These are phyloP conservation scores for Phalaenopsis hybrid DNA, from an alignment of 116 monocot species.

Conservation along the genomic window DNA sequence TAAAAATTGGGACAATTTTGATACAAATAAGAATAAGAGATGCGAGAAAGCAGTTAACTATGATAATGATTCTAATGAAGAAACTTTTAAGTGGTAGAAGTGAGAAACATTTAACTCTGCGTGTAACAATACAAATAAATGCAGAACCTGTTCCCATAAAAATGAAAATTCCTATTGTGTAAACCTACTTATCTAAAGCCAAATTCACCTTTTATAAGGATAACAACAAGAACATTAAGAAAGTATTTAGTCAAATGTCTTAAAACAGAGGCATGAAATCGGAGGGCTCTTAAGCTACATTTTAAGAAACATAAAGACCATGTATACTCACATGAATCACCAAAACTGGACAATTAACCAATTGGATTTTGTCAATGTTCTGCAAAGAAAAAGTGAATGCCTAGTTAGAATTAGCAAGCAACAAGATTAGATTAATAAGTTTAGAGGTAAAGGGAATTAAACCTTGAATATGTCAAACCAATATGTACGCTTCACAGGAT, in stretches of 20 bases:
- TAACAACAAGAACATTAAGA: neutral
- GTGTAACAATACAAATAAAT: neutral
- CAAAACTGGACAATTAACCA: conserved; percentile 48
- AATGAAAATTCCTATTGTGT: neutral
- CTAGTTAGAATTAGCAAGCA: conserved; percentile 8
- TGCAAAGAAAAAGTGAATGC: conserved; percentile 24
- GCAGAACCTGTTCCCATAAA: neutral
- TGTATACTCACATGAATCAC: conserved; percentile 54
- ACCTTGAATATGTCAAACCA: conserved; percentile 68
- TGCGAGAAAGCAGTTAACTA: too few relatives aligned
- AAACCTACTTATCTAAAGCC: neutral
- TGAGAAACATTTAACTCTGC: too few relatives aligned
- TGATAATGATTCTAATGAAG: too few relatives aligned
- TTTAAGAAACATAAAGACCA: neutral
- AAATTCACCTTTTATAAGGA: neutral
- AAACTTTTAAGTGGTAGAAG: too few relatives aligned
- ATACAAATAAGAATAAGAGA: too few relatives aligned
- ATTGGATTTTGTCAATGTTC: conserved; percentile 57
- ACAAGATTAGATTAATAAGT: neutral
- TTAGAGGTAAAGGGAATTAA: neutral
- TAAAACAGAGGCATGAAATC: neutral
- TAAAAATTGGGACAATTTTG: too few relatives aligned
- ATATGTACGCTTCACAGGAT: conserved; percentile 45
- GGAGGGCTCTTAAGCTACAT: neutral
- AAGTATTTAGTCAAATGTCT: neutral